A percentile compares a stretch with the other conserved stretches of the same genome.
phyloP scores from a whole-genome alignment of 1,284 basidiomycete genomes.

The Veloboletus limbatus region DNA sequence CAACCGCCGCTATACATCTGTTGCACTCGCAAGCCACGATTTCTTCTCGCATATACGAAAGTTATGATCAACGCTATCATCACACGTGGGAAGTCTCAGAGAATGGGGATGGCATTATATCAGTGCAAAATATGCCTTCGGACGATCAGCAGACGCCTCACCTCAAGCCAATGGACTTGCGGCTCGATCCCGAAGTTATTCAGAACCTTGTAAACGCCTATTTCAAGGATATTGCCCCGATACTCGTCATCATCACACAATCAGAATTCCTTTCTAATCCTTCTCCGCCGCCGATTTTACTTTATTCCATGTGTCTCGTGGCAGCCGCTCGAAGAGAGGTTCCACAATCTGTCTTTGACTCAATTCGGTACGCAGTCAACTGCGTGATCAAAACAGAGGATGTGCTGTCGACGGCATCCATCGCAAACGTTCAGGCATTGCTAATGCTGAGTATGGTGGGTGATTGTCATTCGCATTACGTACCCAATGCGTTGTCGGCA shows the following conservation, averaged over 20 bases:
- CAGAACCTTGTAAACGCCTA: constrained; percentile 88
- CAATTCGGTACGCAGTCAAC: constrained; percentile 83
- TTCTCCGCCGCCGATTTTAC: constrained; percentile 74
- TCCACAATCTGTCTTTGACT: constrained; percentile 80
- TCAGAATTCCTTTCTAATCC: constrained; percentile 79
- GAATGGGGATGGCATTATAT: constrained; percentile 85
- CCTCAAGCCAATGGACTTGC: constrained; percentile 62
- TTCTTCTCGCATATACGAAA: constrained; percentile 79
- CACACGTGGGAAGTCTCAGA: constrained; percentile 81
- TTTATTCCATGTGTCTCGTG: constrained; percentile 92
- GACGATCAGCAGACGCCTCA: constrained; percentile 53
- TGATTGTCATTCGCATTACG: constrained; percentile 77
- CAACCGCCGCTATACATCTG: constrained; percentile 82
- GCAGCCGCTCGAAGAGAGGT: constrained; percentile 84
- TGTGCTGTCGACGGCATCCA: constrained; percentile 81
- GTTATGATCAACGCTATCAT: constrained; percentile 82
- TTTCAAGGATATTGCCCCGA: constrained; percentile 82
- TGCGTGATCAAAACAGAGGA: constrained; percentile 86
- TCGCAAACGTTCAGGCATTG: constrained; percentile 87
- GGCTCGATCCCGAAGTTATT: constrained; percentile 74
- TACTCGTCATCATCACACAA: constrained; percentile 85
- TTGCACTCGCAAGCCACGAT: constrained; percentile 87
- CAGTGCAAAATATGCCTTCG: constrained; percentile 65
- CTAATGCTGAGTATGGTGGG: constrained; percentile 81
- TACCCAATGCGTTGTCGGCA: constrained; percentile 72